These are phyloP conservation scores for Wallacemonas rigidus DNA, from an alignment of 208 protist species.

Conservation along the genomic window DNA sequence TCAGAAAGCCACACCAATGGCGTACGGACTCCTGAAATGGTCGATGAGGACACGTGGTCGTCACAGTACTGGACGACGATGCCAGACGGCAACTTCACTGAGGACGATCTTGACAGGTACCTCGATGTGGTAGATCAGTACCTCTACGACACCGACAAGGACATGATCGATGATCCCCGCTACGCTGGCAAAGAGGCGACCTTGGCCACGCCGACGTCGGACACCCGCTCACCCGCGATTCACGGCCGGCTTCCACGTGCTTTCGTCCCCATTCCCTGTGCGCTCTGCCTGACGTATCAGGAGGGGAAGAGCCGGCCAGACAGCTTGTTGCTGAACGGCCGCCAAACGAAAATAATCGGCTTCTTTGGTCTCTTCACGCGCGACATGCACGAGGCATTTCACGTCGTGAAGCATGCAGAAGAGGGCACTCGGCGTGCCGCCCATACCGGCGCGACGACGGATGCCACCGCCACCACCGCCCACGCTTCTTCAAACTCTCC, in stretches of 20 bases:
- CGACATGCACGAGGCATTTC: constrained; percentile 65
- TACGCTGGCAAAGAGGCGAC: constrained; percentile 16
- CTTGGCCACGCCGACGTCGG: neutral
- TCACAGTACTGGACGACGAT: constrained; percentile 60
- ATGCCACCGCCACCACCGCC: neutral
- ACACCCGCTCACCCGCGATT: neutral
- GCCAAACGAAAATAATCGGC: constrained; percentile 83
- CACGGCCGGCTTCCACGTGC: neutral
- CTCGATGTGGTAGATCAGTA: constrained; percentile 57
- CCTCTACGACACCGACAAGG: constrained; percentile 63
- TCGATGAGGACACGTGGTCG: neutral
- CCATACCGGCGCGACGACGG: constrained; percentile 4
- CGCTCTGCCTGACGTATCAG: constrained; percentile 78
- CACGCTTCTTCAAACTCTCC: neutral
- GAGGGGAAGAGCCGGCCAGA: constrained; percentile 68
- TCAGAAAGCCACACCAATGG: too few species aligned
- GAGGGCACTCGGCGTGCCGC: neutral
- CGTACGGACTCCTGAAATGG: neutral
- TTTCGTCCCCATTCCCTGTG: constrained; percentile 77
- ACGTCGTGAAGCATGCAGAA: constrained; percentile 45
- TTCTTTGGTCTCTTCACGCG: constrained; percentile 76
- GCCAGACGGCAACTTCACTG: constrained; percentile 62
- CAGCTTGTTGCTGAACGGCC: constrained; percentile 61
- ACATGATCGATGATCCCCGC: constrained; percentile 44
- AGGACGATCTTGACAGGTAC: constrained; percentile 73